Evolutionary conservation across 768 basidiomycete species (phyloP).

Genomic region (Leccinum sublutescens): DNA sequence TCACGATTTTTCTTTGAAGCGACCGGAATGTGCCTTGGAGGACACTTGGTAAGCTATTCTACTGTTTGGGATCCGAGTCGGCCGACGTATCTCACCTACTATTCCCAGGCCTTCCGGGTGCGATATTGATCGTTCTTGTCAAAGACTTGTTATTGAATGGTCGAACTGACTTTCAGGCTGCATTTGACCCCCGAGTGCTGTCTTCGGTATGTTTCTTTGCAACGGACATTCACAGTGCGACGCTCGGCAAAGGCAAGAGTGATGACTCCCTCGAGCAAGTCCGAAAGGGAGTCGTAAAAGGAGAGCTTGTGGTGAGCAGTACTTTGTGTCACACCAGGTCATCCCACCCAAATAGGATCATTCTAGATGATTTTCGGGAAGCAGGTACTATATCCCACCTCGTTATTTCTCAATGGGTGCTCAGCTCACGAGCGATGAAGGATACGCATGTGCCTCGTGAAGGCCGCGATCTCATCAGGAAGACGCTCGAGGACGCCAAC

Average conservation of each 20-base stretch:
- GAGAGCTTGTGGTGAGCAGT: constrained; percentile 18
- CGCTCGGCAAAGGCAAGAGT: constrained; percentile 79
- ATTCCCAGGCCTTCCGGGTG: constrained; percentile 52
- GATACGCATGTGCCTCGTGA: constrained; percentile 91
- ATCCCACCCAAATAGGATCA: not conserved
- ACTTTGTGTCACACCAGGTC: too few species aligned
- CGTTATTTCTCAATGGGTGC: not conserved
- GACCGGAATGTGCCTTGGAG: constrained; percentile 91
- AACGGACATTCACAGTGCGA: constrained; percentile 87
- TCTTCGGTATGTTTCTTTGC: constrained; percentile 93
- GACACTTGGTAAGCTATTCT: constrained; percentile 58
- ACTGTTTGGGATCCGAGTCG: not conserved
- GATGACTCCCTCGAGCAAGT: constrained; percentile 82
- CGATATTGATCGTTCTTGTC: constrained; percentile 8
- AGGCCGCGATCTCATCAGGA: constrained; percentile 83
- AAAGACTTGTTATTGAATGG: not conserved
- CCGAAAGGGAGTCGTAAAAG: constrained; percentile 76
- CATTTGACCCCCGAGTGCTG: constrained; percentile 81
- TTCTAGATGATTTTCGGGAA: constrained; percentile 92
- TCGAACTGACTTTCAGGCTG: constrained; percentile 51
- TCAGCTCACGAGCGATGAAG: constrained; percentile 34
- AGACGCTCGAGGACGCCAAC: constrained; percentile 76
- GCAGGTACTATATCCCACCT: constrained; percentile 49
- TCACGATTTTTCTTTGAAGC: constrained; percentile 38
- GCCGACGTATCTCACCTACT: constrained; percentile 1